Evolutionary conservation across 805 yeast genomes (phyloP).

Genomic region (Cyberlindnera japonica): DNA sequence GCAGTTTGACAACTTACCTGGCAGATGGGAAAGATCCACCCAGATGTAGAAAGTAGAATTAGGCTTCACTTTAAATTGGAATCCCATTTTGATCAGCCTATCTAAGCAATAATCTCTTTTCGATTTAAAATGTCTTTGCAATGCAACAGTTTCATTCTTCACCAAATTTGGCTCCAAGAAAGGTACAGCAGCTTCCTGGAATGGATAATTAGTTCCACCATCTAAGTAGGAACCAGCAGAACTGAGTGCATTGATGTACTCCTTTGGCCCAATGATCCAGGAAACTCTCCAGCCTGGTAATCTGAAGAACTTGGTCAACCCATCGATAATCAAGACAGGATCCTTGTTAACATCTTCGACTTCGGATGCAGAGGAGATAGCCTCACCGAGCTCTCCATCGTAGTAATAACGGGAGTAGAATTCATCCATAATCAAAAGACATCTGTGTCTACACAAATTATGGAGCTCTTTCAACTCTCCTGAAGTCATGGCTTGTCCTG

Average conservation of each 20-base stretch:
- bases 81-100: conserved; percentile 51
- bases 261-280: conserved; percentile 62
- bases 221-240: conserved; percentile 59
- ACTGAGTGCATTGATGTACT: conserved; percentile 49
- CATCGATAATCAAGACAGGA: conserved; percentile 57
- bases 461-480: conserved; percentile 47
- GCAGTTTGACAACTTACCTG: conserved; percentile 53
- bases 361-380: conserved; percentile 47
- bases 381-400: conserved; percentile 49
- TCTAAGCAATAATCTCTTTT: conserved; percentile 53
- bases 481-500: conserved; percentile 50
- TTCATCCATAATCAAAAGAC: conserved; percentile 61
- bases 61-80: conserved; percentile 46
- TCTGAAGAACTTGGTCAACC: conserved; percentile 57
- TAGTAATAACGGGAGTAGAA: conserved; percentile 58
- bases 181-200: conserved; percentile 56
- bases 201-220: conserved; percentile 60
- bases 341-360: conserved; percentile 54
- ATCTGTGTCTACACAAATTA: conserved; percentile 45
- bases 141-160: conserved; percentile 50
- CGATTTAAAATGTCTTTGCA: conserved; percentile 52
- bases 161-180: conserved; percentile 50
- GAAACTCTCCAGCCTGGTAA: conserved; percentile 64
- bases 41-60: conserved; percentile 58
- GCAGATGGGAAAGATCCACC: conserved; percentile 53